Percentiles rank a stretch among this genome's conserved stretches.
These are phyloP conservation scores for Neospora caninum DNA, from an alignment of 169 alveolate genomes.

Conservation along the genomic window DNA sequence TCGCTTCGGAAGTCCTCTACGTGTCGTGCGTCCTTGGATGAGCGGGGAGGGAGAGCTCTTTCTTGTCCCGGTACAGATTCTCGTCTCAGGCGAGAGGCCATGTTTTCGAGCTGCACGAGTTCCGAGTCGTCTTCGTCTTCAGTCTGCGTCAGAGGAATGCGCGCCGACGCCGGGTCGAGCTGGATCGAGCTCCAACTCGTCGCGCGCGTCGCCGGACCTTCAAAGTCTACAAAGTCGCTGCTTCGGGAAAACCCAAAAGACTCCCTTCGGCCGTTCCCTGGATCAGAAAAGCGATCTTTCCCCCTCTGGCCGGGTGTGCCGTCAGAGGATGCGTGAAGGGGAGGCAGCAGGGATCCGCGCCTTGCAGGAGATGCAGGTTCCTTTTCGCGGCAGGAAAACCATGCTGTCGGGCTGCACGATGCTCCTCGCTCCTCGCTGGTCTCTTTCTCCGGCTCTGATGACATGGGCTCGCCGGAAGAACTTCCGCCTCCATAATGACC, in stretches of 20 bases:
- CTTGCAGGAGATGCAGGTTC: not conserved
- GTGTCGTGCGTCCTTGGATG: no score
- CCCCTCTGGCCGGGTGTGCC: not conserved
- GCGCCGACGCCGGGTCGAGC: not conserved
- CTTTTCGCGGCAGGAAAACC: not conserved
- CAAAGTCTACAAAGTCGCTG: not conserved
- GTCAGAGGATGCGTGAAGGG: not conserved
- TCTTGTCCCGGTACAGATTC: no score
- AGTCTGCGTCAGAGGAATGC: not conserved
- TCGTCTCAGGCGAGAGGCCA: no score
- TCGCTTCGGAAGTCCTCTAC: no score
- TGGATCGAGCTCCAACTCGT: slow-evolving; percentile 25
- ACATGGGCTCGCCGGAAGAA: no score
- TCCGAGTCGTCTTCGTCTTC: no score
- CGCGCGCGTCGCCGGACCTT: slow-evolving; percentile 22
- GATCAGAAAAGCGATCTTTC: not conserved
- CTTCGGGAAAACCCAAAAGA: not conserved
- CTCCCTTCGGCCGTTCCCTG: not conserved
- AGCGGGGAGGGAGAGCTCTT: no score
- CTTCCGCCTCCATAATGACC: no score
- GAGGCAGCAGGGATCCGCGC: not conserved
- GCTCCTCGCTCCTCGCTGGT: not conserved
- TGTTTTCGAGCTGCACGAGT: no score
- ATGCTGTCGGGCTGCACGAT: not conserved
- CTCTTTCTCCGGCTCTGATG: no score